Evolutionary conservation across 169 alveolate species (phyloP).

Genomic region (Eimeria nieschulzi): DNA sequence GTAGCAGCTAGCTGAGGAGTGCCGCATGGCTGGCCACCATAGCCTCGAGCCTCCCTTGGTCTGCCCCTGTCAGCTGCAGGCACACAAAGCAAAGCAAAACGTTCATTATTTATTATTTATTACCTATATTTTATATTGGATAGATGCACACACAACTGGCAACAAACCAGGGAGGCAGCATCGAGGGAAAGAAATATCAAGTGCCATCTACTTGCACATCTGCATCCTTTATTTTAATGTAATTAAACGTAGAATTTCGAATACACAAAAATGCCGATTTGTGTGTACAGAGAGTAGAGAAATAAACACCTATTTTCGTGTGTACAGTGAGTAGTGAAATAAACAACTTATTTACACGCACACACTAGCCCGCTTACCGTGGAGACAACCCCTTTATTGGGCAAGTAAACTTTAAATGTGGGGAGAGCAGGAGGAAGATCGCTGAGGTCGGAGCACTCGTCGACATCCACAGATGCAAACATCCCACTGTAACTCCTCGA

Average conservation of each 20-base stretch:
- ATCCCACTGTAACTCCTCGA: background rate
- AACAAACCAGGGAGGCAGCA: too few species aligned
- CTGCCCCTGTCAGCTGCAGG: background rate
- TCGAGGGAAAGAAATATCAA: too few species aligned
- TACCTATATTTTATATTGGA: too few species aligned
- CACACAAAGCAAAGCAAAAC: background rate
- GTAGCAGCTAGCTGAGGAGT: too few species aligned
- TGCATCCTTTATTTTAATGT: too few species aligned
- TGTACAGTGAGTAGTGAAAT: background rate
- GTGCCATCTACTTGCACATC: background rate
- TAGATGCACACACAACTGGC: too few species aligned
- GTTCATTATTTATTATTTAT: too few species aligned
- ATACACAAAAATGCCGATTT: background rate
- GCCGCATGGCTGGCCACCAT: background rate
- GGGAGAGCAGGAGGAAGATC: background rate
- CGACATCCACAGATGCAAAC: constrained; percentile 47
- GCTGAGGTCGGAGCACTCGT: background rate
- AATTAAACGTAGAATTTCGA: background rate
- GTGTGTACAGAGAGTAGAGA: background rate
- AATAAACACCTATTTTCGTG: background rate
- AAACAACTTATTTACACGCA: too few species aligned
- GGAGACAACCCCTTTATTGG: background rate
- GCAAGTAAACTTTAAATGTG: background rate
- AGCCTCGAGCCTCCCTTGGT: background rate
- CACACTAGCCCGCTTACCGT: too few species aligned